Base-by-base conservation (phyloP, 129 eudicot genomes). In the Arctium lappa region DNA sequence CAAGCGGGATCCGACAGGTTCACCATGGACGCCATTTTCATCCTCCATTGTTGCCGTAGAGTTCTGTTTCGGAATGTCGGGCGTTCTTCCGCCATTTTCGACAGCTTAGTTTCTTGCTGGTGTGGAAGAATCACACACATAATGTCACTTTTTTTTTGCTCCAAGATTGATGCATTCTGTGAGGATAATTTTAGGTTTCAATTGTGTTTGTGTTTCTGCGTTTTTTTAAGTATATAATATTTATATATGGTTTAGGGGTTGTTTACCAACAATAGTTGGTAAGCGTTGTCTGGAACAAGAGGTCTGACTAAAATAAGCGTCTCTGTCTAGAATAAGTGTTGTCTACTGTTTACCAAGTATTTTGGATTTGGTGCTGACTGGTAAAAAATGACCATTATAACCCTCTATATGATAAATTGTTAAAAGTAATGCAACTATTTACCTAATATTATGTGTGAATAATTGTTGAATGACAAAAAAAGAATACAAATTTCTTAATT, bases 41-140 rank as follows among this genome's bases (percentile, higher is more conserved):
- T 73, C 44, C 36, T 62, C 18, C 42, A 4, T 60, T 8, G 53
- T 42, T 68, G 76, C 40, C 71, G 73, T 79, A 79, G 70, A 62
- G 83, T 65, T 79, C 16, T 42, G 76, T 74, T 79, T 65, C 63
- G 8, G 37, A 74, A 63, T 44, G 69, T 84, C 32, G 32, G 32
- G 22, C 10, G 48, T 70, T 75, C 31, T 44, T 65, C 69, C 29
- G 2, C 16, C 42, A 31, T 42, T 62, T 42, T 62, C 2, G 31
- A 12, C 15, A 5, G 8, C 75, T 22, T 77, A 12, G 75, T 79
- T 44, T 37, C 53, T 56, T 77, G 29, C 11, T 62, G 29, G 69
- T 62, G 69, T 18, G 31, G 31, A 62, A 18, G 69, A 62, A 62
- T 62, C 30, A 62, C 62, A 50, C n/a, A 1, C 63, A 18, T 50